These are phyloP conservation scores for Boletellus emodensis DNA, from an alignment of 768 basidiomycete genomes.

Conservation along the genomic window DNA sequence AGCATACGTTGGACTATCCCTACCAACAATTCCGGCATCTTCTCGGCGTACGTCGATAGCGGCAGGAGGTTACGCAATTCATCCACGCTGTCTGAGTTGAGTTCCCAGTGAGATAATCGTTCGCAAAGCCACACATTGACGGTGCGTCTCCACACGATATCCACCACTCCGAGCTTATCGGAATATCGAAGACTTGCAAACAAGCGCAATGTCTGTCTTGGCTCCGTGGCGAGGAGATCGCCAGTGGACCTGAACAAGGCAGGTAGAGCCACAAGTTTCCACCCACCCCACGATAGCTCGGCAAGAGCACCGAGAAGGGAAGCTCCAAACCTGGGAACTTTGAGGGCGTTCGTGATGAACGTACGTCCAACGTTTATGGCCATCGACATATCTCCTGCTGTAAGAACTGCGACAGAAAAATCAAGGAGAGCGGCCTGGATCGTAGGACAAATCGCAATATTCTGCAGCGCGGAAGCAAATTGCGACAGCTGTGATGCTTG, in stretches of 20 bases:
- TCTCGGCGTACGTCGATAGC: slow-evolving; percentile 50
- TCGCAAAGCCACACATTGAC: slow-evolving; percentile 48
- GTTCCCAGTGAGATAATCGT: slow-evolving; percentile 41
- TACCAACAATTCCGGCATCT: slow-evolving; percentile 39
- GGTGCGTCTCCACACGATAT: slow-evolving; percentile 55
- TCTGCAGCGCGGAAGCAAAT: slow-evolving; percentile 30
- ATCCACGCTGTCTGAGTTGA: slow-evolving; percentile 38
- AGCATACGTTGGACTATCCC: slow-evolving; percentile 44
- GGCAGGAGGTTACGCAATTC: slow-evolving; percentile 54
- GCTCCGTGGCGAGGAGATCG: slow-evolving; percentile 43
- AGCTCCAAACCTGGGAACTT: slow-evolving; percentile 40
- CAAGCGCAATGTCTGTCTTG: slow-evolving; percentile 42
- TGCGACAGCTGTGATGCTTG: slow-evolving; percentile 36
- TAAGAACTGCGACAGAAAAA: slow-evolving; percentile 34
- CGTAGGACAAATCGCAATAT: slow-evolving; percentile 24
- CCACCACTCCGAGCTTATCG: slow-evolving; percentile 54
- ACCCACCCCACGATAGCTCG: slow-evolving; percentile 70
- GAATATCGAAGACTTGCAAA: slow-evolving; percentile 45
- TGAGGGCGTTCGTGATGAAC: slow-evolving; percentile 34
- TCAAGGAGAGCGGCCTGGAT: slow-evolving; percentile 32
- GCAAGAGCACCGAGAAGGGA: slow-evolving; percentile 58
- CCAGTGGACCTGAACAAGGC: slow-evolving; percentile 49
- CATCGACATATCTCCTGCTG: slow-evolving; percentile 41
- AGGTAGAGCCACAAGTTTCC: slow-evolving; percentile 66
- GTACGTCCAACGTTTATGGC: slow-evolving; percentile 42